phyloP scores from a whole-genome alignment of 257 asterid species.

The Salvia miltiorrhiza region DNA sequence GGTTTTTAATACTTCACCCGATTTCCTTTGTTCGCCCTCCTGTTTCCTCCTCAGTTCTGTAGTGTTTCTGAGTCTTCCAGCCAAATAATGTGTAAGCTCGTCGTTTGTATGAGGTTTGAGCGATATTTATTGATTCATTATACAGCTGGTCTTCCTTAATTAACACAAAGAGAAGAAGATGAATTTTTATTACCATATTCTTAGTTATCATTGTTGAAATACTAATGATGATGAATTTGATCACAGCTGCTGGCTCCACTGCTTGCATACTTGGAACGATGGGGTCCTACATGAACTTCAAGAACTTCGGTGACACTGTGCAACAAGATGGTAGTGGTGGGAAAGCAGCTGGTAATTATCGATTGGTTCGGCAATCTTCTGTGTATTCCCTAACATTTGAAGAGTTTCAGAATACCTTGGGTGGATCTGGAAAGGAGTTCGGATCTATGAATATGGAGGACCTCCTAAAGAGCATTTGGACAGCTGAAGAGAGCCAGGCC shows the following conservation, averaged over 20 bases:
- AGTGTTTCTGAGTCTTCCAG: background rate
- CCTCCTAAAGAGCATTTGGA: slow-evolving; percentile 79
- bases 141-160: background rate
- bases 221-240: slow-evolving; percentile 21
- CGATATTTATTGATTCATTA: background rate
- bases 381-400: slow-evolving; percentile 78
- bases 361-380: slow-evolving; percentile 74
- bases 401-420: slow-evolving; percentile 76
- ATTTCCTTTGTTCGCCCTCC: background rate
- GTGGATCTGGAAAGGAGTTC: slow-evolving; percentile 75
- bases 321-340: slow-evolving; percentile 49
- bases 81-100: background rate
- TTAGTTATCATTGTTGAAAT: slow-evolving; percentile 12
- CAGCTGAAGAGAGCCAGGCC: slow-evolving; percentile 77
- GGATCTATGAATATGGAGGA: slow-evolving; percentile 98
- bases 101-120: background rate
- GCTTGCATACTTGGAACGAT: slow-evolving; percentile 32
- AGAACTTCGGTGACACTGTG: slow-evolving; percentile 48
- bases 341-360: slow-evolving; percentile 37
- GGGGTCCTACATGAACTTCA: slow-evolving; percentile 84
- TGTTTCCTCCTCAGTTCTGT: background rate
- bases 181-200: background rate
- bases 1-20: background rate
- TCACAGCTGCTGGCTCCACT: slow-evolving; percentile 32
- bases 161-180: background rate